Evolutionary conservation across 1,284 basidiomycete species (phyloP), one percentile per base, ranked within the genome.

Genomic region (Jaminaea rosea): DNA sequence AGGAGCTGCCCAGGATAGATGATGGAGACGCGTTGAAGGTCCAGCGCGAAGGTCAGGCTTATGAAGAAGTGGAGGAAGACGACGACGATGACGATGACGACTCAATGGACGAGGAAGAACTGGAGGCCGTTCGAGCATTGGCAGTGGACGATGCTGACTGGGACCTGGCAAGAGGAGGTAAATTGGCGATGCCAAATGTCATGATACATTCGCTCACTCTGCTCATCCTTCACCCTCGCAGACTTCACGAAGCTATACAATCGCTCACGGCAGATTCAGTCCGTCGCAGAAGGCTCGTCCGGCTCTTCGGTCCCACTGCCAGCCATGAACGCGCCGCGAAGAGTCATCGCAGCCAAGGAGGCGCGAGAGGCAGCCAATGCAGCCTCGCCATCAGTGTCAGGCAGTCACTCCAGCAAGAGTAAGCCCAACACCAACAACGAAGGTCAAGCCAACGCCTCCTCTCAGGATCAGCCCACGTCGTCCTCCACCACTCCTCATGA

Each of bases 201-300:
- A 23, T 13, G 11, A 3, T 10, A 11, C n/a, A n/a, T n/a, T 4
- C 15, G 21, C 44, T 10, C 45, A 13, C 11, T n/a, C 26, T 17
- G n/a, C n/a, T 13, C 10, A 1, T 3, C 29, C 23, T 7, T 11
- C 17, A 5, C 47, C 17, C 8, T 26, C 45, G 21, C 44, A 54
- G 56, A 73, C 50, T 73, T 73, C 31, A 73, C 71, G 7, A 73
- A 73, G 55, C 65, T 65, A 41, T 72, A 67, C 64, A 73, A 73
- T 29, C 60, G 69, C 2, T 68, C 69, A 9, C 50, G 69, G 3
- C 67, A 70, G 42, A 56, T 71, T 3, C 67, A 67, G 2, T 53
- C 53, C 2, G 63, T 65, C 9, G 46, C 29, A 11, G 28, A 47
- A 31, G 29, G 19, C n/a, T 32, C 17, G 50, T 64, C 42, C 44